These are phyloP conservation scores for Yarrowia galli DNA, from an alignment of 1,139 yeast species.

Conservation along the genomic window DNA sequence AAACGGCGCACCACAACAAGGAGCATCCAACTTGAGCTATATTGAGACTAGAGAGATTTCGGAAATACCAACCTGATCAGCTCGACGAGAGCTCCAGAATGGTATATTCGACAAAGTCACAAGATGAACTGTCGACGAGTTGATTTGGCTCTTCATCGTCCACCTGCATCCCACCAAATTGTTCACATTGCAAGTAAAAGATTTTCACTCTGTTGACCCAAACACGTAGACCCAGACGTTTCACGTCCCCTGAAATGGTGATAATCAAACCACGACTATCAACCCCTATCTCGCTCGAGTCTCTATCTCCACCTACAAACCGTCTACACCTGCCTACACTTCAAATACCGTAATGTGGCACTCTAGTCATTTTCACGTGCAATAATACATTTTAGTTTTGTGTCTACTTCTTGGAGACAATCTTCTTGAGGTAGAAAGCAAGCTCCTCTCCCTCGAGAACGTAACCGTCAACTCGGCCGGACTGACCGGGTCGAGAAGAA, in stretches of 20 bases:
- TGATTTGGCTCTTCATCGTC: no score
- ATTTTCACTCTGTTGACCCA: no score
- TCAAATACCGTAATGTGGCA: no score
- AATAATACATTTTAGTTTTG: slow-evolving; percentile 37
- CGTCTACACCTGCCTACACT: no score
- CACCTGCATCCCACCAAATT: neutral
- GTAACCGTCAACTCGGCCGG: slow-evolving; percentile 99
- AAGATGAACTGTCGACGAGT: no score
- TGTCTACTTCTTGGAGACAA: slow-evolving; percentile 95
- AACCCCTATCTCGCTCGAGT: no score
- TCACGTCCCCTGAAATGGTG: no score
- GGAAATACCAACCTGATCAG: neutral
- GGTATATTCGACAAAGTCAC: neutral
- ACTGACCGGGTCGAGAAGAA: slow-evolving; percentile 99
- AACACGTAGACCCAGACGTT: no score
- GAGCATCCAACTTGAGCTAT: neutral
- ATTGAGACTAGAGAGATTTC: neutral
- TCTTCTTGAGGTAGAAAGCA: slow-evolving; percentile 99
- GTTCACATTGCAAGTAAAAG: neutral
- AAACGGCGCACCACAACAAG: no score
- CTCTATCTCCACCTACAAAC: no score
- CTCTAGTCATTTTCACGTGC: slow-evolving; percentile 24
- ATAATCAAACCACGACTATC: no score
- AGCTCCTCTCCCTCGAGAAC: slow-evolving; percentile 99
- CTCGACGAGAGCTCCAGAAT: neutral